Conservation (phyloP, 306 rosid species). For the Vachellia pachyceras region DNA sequence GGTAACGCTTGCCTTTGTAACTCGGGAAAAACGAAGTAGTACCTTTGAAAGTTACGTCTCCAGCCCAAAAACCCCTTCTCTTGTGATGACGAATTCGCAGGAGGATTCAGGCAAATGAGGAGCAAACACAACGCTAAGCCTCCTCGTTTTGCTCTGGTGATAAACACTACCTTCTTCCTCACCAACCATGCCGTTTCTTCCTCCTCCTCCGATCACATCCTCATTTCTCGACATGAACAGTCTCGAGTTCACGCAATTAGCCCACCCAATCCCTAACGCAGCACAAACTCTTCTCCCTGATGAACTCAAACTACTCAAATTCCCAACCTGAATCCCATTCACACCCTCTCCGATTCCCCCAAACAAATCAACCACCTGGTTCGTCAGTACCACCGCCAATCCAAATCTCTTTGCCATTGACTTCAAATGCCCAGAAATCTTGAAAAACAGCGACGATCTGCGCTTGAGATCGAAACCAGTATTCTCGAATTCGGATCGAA, state of each 20-base stretch:
- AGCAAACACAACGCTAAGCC: constrained; percentile 70
- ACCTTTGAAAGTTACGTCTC: not conserved
- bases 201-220: constrained; percentile 36
- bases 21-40: not conserved
- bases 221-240: constrained; percentile 67
- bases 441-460: constrained; percentile 71
- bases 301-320: constrained; percentile 51
- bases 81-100: constrained; percentile 32
- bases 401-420: constrained; percentile 60
- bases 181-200: constrained; percentile 20
- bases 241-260: constrained; percentile 88
- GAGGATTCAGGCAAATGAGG: constrained; percentile 78
- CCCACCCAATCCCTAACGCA: constrained; percentile 87
- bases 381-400: constrained; percentile 76
- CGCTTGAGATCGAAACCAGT: constrained; percentile 60
- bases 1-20: too few species aligned
- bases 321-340: constrained; percentile 70
- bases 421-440: constrained; percentile 72
- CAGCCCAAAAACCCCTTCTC: constrained; percentile 24
- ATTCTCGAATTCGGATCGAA: constrained; percentile 85
- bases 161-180: constrained; percentile 20
- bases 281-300: constrained; percentile 80
- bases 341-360: constrained; percentile 47
- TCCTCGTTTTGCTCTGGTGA: constrained; percentile 41
- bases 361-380: constrained; percentile 83